These are phyloP conservation scores for Dryadomyces quercivorus DNA, from an alignment of 2,329 filamentous ascomycete species.

Conservation along the genomic window DNA sequence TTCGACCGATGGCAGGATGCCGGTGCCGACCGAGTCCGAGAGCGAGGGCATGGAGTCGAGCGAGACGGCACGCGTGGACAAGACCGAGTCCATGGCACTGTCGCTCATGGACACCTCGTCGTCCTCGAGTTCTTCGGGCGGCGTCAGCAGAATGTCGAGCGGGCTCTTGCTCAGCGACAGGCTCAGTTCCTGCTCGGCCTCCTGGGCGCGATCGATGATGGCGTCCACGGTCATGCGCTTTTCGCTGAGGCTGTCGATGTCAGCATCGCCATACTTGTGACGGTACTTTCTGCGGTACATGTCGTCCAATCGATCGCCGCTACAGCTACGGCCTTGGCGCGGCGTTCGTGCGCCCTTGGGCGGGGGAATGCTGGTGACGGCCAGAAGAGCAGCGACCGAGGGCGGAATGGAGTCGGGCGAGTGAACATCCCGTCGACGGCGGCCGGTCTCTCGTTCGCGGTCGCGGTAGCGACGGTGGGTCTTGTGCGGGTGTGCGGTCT, in stretches of 20 bases:
- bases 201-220: slow-evolving; percentile 39
- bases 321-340: neutral
- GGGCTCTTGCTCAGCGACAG: slow-evolving; percentile 40
- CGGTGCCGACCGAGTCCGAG: slow-evolving; percentile 39
- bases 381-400: slow-evolving; percentile 48
- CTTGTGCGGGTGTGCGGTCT: slow-evolving; percentile 21
- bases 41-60: slow-evolving; percentile 51
- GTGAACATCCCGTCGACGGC: slow-evolving; percentile 24
- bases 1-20: slow-evolving; percentile 34
- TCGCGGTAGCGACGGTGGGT: slow-evolving; percentile 18
- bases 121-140: slow-evolving; percentile 44
- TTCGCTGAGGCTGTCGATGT: slow-evolving; percentile 7
- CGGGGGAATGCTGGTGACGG: slow-evolving; percentile 48
- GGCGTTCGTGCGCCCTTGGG: slow-evolving; percentile 20
- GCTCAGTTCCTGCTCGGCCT: slow-evolving; percentile 47
- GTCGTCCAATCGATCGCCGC: neutral
- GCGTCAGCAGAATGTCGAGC: slow-evolving; percentile 45
- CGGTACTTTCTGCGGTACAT: neutral
- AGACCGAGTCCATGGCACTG: slow-evolving; percentile 34
- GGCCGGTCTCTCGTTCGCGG: slow-evolving; percentile 11
- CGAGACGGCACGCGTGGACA: slow-evolving; percentile 44
- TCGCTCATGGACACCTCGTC: slow-evolving; percentile 37
- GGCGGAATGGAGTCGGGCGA: slow-evolving; percentile 43
- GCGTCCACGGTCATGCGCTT: slow-evolving; percentile 42
- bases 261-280: neutral